Conservation (phyloP, 139 green algal species). For the Tetraselmis chui region DNA sequence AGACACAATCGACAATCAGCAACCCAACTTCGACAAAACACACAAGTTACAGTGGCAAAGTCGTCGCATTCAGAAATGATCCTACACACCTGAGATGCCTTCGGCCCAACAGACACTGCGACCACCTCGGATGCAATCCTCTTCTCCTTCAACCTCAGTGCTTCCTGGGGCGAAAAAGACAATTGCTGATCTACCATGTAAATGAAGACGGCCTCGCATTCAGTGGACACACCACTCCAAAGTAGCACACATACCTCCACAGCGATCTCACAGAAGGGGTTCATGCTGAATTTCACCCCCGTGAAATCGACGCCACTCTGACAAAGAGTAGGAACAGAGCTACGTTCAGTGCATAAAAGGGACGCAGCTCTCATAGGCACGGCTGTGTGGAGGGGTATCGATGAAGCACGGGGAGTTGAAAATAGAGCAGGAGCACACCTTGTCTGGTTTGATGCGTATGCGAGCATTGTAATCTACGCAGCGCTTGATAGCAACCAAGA, state of each 20-base stretch:
- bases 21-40: too few relatives aligned
- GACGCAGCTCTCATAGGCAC: too few relatives aligned
- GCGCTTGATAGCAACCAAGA: constrained; percentile 76
- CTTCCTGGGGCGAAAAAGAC: too few relatives aligned
- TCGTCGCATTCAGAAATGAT: too few relatives aligned
- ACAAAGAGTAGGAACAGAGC: too few relatives aligned
- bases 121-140: constrained; percentile 70
- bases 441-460: constrained; percentile 77
- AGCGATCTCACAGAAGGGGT: constrained; percentile 95
- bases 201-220: neutral
- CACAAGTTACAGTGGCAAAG: too few relatives aligned
- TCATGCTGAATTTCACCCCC: constrained; percentile 87
- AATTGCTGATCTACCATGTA: too few relatives aligned
- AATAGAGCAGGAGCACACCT: neutral
- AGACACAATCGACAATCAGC: too few relatives aligned
- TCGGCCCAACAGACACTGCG: constrained; percentile 71
- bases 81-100: constrained; percentile 17
- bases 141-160: constrained; percentile 75
- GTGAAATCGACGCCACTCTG: constrained; percentile 76
- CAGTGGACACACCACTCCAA: neutral
- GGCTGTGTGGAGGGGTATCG: too few relatives aligned
- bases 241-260: constrained; percentile 39
- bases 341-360: too few relatives aligned
- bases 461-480: constrained; percentile 87
- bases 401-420: too few relatives aligned